Base-by-base conservation (phyloP, 2,329 filamentous ascomycete genomes). In the Boeremia exigua region DNA sequence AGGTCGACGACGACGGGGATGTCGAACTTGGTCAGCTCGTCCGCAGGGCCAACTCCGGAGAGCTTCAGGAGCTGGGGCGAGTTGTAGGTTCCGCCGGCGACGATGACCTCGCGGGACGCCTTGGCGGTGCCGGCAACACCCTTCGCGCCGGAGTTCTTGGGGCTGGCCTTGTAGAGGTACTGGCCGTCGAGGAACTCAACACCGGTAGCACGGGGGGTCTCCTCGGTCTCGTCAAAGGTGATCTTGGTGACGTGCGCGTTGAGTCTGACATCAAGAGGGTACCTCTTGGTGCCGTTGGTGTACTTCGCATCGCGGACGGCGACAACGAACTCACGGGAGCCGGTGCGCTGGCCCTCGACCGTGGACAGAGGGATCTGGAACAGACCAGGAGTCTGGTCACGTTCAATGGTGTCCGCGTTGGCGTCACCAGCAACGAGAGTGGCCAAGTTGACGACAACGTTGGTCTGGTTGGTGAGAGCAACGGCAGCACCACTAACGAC, bases 221-320 rank as follows among this genome's bases (percentile, higher is more conserved):
- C 69, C 15, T 82, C 84, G 68, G 85, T 86, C 3, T 86, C 83
- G 33, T 89, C 87, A 61, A 88, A 89, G 33, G 79, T 78, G 71
- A 92, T 75, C 71, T 87, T 88, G 48, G 88, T 87, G 58, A 85
- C 89, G 43, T 90, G 76, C 32, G 82, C 85, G 74, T 88, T 88
- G 2, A 82, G 78, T 40, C 79, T 77, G 48, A 88, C 77, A 55
- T 86, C 83, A 1, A 88, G 80, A 38, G 80, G 81, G 67, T 86
- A 86, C 59, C 75, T 81, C 66, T 81, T 80, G 36, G 75, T 78
- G 28, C 84, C 84, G 55, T 85, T 77, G 2, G 63, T 54, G 65
- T 81, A 79, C 57, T 76, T 76, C 6, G 80, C 81, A 58, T 81
- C 79, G n/a, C 78, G 77, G 11, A 80, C 77, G 44, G 78, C 69